These are phyloP conservation scores for Hyphopichia wangnamkhiaoensis DNA, from an alignment of 1,139 yeast species.

Conservation along the genomic window DNA sequence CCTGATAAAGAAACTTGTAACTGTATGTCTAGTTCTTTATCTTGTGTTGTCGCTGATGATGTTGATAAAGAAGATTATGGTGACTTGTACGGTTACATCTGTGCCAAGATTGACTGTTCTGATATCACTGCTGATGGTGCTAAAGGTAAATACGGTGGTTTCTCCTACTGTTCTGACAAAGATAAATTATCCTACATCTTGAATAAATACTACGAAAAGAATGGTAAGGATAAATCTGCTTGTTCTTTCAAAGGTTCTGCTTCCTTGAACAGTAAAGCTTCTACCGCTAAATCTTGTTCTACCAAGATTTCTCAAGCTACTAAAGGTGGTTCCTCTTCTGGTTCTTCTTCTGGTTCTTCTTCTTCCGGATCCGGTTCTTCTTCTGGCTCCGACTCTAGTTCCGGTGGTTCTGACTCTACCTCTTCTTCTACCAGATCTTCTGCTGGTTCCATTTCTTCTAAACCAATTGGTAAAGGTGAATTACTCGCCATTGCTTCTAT, in stretches of 20 bases:
- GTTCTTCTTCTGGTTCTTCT: constrained; percentile 31
- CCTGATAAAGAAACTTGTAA: constrained; percentile 62
- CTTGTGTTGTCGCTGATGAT: constrained; percentile 49
- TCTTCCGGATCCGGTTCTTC: constrained; percentile 23
- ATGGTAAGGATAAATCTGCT: constrained; percentile 46
- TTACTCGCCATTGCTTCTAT: constrained; percentile 32
- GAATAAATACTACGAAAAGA: constrained; percentile 56
- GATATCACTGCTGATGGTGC: constrained; percentile 65
- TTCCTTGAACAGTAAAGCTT: constrained; percentile 34
- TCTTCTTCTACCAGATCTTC: constrained; percentile 25
- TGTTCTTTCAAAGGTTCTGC: constrained; percentile 71
- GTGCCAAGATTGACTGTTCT: constrained; percentile 48
- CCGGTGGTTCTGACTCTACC: constrained; percentile 24
- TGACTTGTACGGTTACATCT: constrained; percentile 54
- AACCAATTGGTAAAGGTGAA: constrained; percentile 29
- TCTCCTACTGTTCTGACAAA: constrained; percentile 58
- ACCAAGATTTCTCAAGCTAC: constrained; percentile 27
- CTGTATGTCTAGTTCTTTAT: constrained; percentile 51
- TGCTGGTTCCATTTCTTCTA: constrained; percentile 17
- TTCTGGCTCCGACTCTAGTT: constrained; percentile 15
- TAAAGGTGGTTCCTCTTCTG: constrained; percentile 22
- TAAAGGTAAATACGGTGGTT: constrained; percentile 62
- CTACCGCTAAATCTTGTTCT: constrained; percentile 32
- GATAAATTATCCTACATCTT: constrained; percentile 64
- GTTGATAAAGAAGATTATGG: constrained; percentile 52